Evolutionary conservation across 768 basidiomycete species (phyloP).

Genomic region (Calocera viscosa): DNA sequence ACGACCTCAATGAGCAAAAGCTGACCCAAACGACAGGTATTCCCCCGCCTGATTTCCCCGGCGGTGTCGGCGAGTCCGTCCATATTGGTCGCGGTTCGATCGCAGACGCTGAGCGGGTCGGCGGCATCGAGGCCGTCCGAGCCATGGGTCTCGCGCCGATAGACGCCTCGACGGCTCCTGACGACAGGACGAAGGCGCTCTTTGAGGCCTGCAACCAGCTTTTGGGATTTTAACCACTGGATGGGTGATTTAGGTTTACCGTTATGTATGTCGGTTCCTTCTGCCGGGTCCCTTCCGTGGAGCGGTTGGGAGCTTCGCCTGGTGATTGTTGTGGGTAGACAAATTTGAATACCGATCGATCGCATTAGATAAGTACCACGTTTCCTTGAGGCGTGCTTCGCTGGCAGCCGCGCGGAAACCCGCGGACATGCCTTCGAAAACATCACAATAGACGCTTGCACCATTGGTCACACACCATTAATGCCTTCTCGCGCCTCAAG

Average conservation of each 20-base stretch:
- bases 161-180: background rate
- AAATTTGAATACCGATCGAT: background rate
- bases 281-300: background rate
- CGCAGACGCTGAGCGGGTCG: constrained; percentile 8
- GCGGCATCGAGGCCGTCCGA: background rate
- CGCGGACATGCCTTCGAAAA: background rate
- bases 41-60: constrained; percentile 14
- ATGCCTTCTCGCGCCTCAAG: no score
- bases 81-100: constrained; percentile 3
- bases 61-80: constrained; percentile 13
- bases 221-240: background rate
- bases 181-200: constrained; percentile 9
- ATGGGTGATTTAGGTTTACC: background rate
- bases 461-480: no score
- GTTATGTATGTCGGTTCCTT: background rate
- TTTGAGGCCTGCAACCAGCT: constrained; percentile 13
- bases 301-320: background rate
- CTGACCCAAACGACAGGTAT: background rate
- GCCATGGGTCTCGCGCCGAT: constrained; percentile 12
- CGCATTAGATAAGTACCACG: background rate
- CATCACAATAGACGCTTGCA: no score
- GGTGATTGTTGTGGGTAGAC: background rate
- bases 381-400: background rate
- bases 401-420: background rate
- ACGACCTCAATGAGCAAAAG: background rate